Base-by-base conservation (phyloP, 2,329 filamentous ascomycete species). In the Apiospora arundinis region DNA sequence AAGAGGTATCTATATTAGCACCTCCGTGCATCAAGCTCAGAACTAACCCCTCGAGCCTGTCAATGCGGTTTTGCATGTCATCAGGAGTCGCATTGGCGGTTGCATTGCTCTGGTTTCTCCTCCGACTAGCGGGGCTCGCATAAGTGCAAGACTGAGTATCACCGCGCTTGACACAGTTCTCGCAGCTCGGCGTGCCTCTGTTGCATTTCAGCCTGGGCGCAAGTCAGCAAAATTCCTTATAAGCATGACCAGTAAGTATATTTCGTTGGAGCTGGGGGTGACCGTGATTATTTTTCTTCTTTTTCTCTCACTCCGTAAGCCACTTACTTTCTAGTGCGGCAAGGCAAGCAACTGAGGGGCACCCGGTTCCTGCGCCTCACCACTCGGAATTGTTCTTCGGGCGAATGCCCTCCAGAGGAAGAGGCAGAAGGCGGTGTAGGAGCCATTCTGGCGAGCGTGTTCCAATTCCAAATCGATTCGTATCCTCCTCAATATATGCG, bases 61-160 rank as follows among this genome's bases (percentile, higher is more conserved):
- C 95, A 84, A 98, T 98, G 81, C 96, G 93, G 80, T 97, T 97
- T 85, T 98, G 95, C 95, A 98, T 98, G 82, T 98, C 95, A 87
- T 97, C 95, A 68, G 95, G 94, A 76, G 82, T 90, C 70, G 87
- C 83, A 76, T 87, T 82, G 72, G 81, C 88, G 86, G 83, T 89
- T 45, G 75, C 76, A 74, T 72, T 78, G 83, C 83, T 88, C 81
- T 92, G 89, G 78, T 85, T 91, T 87, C 94, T 97, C 83, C 94
- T 96, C 76, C 94, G 89, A 69, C 85, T 85, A 44, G 86, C 82
- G 48, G 90, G 92, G 69, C 91, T 88, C 66, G 94, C 95, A 85
- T 98, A 98, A 75, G 92, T 93, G 84, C 95, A 98, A 71, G 93
- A 92, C 70, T 88, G 84, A 18, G 92, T 91, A 81, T 95, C 93